Evolutionary conservation across 2,329 filamentous ascomycete species (phyloP).

Genomic region (Bipolaris sorokiniana): DNA sequence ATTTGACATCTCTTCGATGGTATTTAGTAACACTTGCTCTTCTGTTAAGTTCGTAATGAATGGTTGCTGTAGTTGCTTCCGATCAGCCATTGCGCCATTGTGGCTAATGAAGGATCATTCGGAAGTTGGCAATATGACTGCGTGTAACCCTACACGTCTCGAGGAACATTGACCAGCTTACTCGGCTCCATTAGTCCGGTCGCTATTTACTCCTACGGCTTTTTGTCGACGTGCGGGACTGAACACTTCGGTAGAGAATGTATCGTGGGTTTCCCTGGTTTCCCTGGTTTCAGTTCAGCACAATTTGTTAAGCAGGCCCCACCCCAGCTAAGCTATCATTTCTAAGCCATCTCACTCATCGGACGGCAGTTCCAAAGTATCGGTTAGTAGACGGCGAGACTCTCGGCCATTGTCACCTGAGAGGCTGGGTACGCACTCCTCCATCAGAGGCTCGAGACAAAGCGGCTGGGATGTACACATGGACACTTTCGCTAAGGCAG

Average conservation of each 20-base stretch:
- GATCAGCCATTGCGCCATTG: too few species aligned
- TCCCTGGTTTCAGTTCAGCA: slow-evolving; percentile 7
- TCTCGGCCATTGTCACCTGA: neutral
- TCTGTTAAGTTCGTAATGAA: too few species aligned
- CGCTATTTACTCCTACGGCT: neutral
- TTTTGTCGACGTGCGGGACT: neutral
- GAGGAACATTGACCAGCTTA: too few species aligned
- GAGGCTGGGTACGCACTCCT: neutral
- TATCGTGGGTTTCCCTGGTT: neutral
- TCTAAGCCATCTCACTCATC: neutral
- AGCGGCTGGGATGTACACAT: neutral
- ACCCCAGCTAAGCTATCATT: slow-evolving; percentile 1
- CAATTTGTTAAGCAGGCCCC: slow-evolving; percentile 10
- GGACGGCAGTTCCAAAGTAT: neutral
- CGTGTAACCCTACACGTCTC: too few species aligned
- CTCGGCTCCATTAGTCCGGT: neutral
- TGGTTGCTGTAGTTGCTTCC: too few species aligned
- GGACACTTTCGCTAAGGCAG: neutral
- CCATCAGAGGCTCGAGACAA: neutral
- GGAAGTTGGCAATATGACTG: too few species aligned
- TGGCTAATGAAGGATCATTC: too few species aligned
- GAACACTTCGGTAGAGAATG: neutral
- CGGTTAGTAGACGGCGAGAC: neutral
- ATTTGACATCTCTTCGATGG: too few species aligned
- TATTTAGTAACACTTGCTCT: too few species aligned